These are phyloP conservation scores for Linum tenue DNA, from an alignment of 345 rosid species.

Conservation along the genomic window DNA sequence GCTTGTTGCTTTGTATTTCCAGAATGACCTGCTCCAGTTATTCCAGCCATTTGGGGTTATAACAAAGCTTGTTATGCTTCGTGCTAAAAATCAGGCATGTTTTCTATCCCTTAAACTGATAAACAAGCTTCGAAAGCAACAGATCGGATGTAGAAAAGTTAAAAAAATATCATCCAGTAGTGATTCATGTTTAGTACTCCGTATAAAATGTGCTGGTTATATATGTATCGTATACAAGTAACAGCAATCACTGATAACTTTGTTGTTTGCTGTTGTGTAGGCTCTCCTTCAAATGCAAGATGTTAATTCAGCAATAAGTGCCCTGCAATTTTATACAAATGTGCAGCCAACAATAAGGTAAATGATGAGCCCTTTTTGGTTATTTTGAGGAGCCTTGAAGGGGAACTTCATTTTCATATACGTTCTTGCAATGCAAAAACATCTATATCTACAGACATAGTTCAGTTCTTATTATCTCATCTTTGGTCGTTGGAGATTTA, in stretches of 20 bases:
- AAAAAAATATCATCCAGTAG: no score
- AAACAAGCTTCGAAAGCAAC: no score
- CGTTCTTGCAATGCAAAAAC: background rate
- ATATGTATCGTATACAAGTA: no score
- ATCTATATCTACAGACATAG: background rate
- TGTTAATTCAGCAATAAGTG: slow-evolving; percentile 72
- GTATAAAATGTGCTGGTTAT: background rate
- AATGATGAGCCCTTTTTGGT: background rate
- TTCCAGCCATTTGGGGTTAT: slow-evolving; percentile 97
- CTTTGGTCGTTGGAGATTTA: background rate
- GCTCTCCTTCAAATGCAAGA: slow-evolving; percentile 99
- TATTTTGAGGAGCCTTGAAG: background rate
- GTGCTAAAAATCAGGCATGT: slow-evolving; percentile 92
- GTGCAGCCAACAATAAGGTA: slow-evolving; percentile 87
- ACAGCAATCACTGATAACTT: background rate
- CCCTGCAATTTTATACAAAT: slow-evolving; percentile 69
- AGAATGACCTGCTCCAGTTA: slow-evolving; percentile 96
- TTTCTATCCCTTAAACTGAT: background rate
- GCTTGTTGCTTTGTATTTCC: slow-evolving; percentile 12
- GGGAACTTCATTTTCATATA: background rate
- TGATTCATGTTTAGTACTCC: background rate
- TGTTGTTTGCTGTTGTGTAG: slow-evolving; percentile 29
- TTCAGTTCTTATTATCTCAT: background rate
- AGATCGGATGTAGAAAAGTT: no score
- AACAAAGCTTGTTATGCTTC: slow-evolving; percentile 96